phyloP scores from a whole-genome alignment of 108 stramenopile species.

The Licmophora abbreviata region DNA sequence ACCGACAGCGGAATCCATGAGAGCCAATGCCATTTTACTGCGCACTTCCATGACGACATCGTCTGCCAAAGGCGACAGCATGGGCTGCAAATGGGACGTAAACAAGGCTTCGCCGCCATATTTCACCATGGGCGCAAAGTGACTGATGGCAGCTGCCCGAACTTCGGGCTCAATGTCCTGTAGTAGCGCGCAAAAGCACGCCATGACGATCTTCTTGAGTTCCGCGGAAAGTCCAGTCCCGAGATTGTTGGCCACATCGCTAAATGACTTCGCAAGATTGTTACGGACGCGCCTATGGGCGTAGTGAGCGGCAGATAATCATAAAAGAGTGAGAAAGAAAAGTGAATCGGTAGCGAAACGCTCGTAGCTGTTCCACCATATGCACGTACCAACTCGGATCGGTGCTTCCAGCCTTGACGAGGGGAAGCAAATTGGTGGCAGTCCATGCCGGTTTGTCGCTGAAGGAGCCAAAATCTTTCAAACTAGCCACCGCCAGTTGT shows the following conservation, averaged over 20 bases:
- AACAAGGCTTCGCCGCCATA: constrained; percentile 74
- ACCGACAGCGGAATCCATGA: constrained; percentile 77
- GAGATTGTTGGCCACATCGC: constrained; percentile 63
- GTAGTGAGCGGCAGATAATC: too few species aligned
- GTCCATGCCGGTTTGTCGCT: constrained; percentile 52
- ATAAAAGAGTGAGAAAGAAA: background rate
- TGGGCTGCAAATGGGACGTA: constrained; percentile 50
- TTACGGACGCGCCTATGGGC: constrained; percentile 90
- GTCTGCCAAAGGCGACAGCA: constrained; percentile 55
- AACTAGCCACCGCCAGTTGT: constrained; percentile 74
- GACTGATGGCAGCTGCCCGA: constrained; percentile 84
- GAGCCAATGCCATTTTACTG: constrained; percentile 42
- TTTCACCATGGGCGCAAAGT: constrained; percentile 76
- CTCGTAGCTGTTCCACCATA: constrained; percentile 1
- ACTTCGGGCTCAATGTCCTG: constrained; percentile 92
- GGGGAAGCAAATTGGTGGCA: constrained; percentile 61
- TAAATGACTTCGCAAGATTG: constrained; percentile 78
- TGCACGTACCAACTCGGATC: constrained; percentile 81
- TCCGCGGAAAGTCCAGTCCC: constrained; percentile 31
- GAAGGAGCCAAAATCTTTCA: constrained; percentile 68
- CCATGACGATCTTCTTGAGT: constrained; percentile 31
- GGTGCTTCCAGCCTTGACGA: constrained; percentile 62
- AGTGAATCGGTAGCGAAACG: background rate
- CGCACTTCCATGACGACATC: constrained; percentile 62
- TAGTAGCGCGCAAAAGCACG: constrained; percentile 73